A percentile compares a stretch with the other conserved stretches of the same genome.
These are phyloP conservation scores for Staphylotrichum tortipilum DNA, from an alignment of 495 filamentous ascomycete genomes.

Conservation along the genomic window DNA sequence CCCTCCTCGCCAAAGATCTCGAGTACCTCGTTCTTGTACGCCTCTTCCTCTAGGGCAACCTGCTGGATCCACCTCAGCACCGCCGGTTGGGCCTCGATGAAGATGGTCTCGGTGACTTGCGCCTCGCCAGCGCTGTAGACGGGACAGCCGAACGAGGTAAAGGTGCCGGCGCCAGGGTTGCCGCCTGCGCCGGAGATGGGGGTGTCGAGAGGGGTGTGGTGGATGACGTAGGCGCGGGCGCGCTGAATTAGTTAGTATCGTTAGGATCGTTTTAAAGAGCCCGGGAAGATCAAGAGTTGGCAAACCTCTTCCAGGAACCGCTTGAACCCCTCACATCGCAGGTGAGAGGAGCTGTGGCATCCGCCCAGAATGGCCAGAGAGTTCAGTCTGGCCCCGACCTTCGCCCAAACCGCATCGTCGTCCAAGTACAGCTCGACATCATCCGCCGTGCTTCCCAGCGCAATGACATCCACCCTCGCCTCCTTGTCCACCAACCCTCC, in stretches of 20 bases:
- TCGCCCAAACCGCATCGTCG: constrained; percentile 40
- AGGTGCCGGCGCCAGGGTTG: constrained; percentile 20
- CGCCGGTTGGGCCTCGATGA: constrained; percentile 25
- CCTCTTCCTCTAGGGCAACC: constrained; percentile 24
- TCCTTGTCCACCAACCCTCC: constrained; percentile 25
- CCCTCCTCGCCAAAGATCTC: constrained; percentile 10
- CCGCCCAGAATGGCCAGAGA: constrained; percentile 36
- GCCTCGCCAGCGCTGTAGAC: constrained; percentile 37
- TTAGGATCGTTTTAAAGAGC: neutral
- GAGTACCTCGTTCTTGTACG: constrained; percentile 29
- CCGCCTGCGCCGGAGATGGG: constrained; percentile 40
- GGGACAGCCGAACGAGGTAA: constrained; percentile 36
- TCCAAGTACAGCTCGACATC: constrained; percentile 48
- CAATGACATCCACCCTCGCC: constrained; percentile 57
- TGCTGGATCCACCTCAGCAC: constrained; percentile 40
- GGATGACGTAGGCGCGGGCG: constrained; percentile 52
- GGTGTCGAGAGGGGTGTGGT: constrained; percentile 37
- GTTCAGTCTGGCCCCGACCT: constrained; percentile 28
- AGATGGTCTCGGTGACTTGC: constrained; percentile 27
- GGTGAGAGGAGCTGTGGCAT: constrained; percentile 20
- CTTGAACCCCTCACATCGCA: constrained; percentile 33
- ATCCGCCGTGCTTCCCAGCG: constrained; percentile 48
- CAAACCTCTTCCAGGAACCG: constrained; percentile 42
- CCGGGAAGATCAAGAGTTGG: neutral
- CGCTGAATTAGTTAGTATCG: constrained; percentile 30